phyloP scores from a whole-genome alignment of 23 red algal genomes.

The Chondrus crispus region DNA sequence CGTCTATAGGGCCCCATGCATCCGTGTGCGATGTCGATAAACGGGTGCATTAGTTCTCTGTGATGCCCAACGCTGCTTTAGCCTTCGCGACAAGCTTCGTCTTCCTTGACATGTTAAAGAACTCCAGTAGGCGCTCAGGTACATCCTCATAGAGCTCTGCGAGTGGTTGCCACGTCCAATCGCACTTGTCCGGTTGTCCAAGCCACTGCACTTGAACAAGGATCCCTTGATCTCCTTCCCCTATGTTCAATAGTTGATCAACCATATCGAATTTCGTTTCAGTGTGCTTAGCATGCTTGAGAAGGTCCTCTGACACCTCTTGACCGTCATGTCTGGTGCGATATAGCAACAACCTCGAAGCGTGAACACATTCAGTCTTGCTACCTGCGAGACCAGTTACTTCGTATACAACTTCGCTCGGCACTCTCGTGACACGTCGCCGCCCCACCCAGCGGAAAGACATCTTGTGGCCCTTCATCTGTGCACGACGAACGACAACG shows the following conservation, averaged over 20 bases:
- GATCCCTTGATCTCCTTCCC: neutral
- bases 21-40: too few species aligned
- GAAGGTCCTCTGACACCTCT: neutral
- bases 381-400: neutral
- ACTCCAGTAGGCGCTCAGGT: neutral
- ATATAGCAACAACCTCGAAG: neutral
- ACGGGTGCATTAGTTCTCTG: too few species aligned
- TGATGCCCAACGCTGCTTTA: too few species aligned
- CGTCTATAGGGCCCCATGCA: too few species aligned
- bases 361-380: neutral
- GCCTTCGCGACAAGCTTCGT: too few species aligned
- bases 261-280: neutral
- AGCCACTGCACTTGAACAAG: neutral
- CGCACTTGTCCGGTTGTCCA: neutral
- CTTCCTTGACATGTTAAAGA: too few species aligned
- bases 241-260: neutral
- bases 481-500: neutral
- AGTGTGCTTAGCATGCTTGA: neutral
- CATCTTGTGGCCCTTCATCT: neutral
- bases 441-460: neutral
- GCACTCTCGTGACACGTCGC: neutral
- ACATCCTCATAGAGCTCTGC: constrained; percentile 4
- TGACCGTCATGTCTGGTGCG: neutral
- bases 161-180: constrained; percentile 2
- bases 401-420: neutral